Evolutionary conservation across 1,139 yeast genomes (phyloP).

Genomic region (Scheffersomyces lignicola): DNA sequence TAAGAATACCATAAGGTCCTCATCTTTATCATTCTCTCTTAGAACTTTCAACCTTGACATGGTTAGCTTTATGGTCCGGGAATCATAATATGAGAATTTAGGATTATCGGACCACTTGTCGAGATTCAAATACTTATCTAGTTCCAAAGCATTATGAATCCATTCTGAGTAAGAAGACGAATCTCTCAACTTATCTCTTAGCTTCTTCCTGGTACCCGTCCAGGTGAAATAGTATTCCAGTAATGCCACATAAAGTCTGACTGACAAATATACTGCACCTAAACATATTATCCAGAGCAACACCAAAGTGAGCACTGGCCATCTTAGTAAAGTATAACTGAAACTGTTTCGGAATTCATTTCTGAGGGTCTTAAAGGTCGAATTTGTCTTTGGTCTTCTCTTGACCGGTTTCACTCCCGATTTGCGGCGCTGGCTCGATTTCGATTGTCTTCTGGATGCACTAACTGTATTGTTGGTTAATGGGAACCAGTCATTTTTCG

Average conservation of each 20-base stretch:
- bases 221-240: conserved; percentile 61
- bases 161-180: conserved; percentile 62
- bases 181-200: conserved; percentile 50
- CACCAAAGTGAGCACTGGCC: conserved; percentile 61
- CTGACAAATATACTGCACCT: conserved; percentile 48
- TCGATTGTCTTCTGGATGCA: conserved; percentile 5
- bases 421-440: conserved; percentile 2
- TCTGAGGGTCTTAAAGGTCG: conserved; percentile 19
- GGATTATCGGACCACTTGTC: conserved; percentile 67
- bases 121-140: conserved; percentile 59
- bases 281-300: conserved; percentile 55
- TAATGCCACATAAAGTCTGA: conserved; percentile 63
- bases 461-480: conserved; percentile 25
- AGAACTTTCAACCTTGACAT: conserved; percentile 42
- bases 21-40: conserved; percentile 32
- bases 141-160: conserved; percentile 53
- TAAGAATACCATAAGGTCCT: conserved; percentile 54
- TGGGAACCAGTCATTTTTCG: conserved; percentile 73
- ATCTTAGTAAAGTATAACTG: conserved; percentile 57
- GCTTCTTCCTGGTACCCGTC: conserved; percentile 55
- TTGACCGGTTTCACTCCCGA: conserved; percentile 5
- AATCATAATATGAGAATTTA: conserved; percentile 68
- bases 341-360: conserved; percentile 49
- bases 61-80: conserved; percentile 55
- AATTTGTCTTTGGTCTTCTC: conserved; percentile 5